Evolutionary conservation across 2,329 filamentous ascomycete species (phyloP).

Genomic region (Paecilomyces dactylethromorphus): DNA sequence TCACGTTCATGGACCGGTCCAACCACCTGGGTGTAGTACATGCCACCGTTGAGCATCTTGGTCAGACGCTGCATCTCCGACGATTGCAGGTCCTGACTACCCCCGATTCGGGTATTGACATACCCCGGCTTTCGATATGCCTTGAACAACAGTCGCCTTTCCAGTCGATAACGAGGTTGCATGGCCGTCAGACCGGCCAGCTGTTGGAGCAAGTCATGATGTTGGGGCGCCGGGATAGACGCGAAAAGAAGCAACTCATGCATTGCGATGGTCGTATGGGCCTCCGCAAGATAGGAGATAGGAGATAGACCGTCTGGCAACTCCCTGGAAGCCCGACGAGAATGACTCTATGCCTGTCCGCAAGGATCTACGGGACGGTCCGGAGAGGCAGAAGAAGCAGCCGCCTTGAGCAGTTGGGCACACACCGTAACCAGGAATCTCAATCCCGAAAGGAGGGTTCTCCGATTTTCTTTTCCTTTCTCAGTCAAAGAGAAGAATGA

Average conservation of each 20-base stretch:
- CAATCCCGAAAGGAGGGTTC: not conserved
- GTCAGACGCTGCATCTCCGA: constrained; percentile 39
- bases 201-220: constrained; percentile 56
- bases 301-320: not conserved
- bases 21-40: constrained; percentile 50
- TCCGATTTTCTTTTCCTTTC: not conserved
- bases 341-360: not conserved
- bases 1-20: constrained; percentile 34
- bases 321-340: not conserved
- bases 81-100: constrained; percentile 39
- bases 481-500: not conserved
- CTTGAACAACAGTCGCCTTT: constrained; percentile 55
- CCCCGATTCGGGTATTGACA: constrained; percentile 32
- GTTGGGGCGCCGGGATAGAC: constrained; percentile 50
- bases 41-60: constrained; percentile 43
- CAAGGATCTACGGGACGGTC: not conserved
- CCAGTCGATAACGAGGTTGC: constrained; percentile 49
- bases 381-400: not conserved
- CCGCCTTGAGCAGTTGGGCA: not conserved
- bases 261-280: constrained; percentile 34
- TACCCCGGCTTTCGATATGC: constrained; percentile 43
- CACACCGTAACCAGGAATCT: not conserved
- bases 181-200: constrained; percentile 56
- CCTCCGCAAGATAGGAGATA: not conserved
- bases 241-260: constrained; percentile 59